A percentile compares a stretch with the other conserved stretches of the same genome.
phyloP scores from a whole-genome alignment of 192 early-diverging fungal species.

The Radiomyces spectabilis region DNA sequence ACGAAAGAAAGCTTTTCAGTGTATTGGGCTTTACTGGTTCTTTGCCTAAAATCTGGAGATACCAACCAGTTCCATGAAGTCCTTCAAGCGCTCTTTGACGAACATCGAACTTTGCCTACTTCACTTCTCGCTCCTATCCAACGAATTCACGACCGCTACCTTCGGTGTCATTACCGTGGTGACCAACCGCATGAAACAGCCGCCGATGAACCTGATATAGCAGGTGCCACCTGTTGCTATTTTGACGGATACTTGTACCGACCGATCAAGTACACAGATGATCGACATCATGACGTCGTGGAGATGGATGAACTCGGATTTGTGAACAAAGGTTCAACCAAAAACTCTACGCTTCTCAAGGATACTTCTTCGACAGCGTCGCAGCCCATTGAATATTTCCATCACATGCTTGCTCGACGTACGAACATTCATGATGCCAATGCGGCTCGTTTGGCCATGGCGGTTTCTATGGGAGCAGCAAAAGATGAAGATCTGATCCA shows the following conservation, averaged over 20 bases:
- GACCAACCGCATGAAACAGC: too few relatives aligned
- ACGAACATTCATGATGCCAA: slow-evolving; percentile 1
- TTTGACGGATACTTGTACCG: slow-evolving; percentile 17
- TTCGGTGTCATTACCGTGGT: not conserved
- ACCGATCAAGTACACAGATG: not conserved
- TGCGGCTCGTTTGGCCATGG: slow-evolving; percentile 1
- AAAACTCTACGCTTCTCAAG: not conserved
- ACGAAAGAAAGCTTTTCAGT: not conserved
- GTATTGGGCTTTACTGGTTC: slow-evolving; percentile 2
- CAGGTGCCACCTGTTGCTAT: slow-evolving; percentile 8
- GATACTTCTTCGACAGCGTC: not conserved
- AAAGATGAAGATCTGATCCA: slow-evolving; percentile 1
- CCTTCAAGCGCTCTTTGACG: not conserved
- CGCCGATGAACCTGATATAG: too few relatives aligned
- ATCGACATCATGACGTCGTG: not conserved
- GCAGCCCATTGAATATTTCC: not conserved
- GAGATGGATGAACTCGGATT: slow-evolving; percentile 3
- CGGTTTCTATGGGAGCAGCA: not conserved
- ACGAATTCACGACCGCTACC: slow-evolving; percentile 7
- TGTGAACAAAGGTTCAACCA: not conserved
- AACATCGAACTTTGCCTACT: not conserved
- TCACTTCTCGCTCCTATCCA: slow-evolving; percentile 16
- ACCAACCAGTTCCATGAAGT: slow-evolving; percentile 2
- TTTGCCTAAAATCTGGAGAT: slow-evolving; percentile 10
- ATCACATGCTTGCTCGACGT: not conserved